A percentile compares a stretch with the other conserved stretches of the same genome.
Evolutionary conservation across 1,284 basidiomycete genomes (phyloP).

Genomic region (Leccinum solheimii): DNA sequence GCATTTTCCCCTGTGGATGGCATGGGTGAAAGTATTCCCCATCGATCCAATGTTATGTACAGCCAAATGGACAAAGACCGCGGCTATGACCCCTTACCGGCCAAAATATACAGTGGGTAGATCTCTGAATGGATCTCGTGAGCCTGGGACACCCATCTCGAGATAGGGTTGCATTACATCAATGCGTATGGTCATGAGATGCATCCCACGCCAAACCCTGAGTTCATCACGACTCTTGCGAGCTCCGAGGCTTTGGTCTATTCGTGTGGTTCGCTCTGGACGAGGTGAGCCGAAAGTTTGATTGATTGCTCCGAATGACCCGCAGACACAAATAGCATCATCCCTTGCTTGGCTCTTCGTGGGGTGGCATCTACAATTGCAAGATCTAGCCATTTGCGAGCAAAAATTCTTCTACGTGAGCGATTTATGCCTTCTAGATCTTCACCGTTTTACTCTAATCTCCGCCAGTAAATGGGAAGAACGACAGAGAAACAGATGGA

Average conservation of each 20-base stretch:
- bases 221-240: constrained; percentile 69
- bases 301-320: constrained; percentile 14
- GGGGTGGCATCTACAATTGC: constrained; percentile 81
- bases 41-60: constrained; percentile 68
- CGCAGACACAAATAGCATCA: constrained; percentile 53
- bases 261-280: constrained; percentile 93
- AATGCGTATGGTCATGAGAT: constrained; percentile 92
- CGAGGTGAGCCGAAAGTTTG: constrained; percentile 54
- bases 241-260: constrained; percentile 80
- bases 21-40: constrained; percentile 48
- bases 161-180: constrained; percentile 83
- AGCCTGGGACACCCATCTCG: constrained; percentile 12
- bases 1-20: constrained; percentile 50
- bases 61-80: constrained; percentile 51
- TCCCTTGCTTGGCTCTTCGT: constrained; percentile 87
- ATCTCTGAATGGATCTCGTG: constrained; percentile 15
- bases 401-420: constrained; percentile 84
- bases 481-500: constrained; percentile 89
- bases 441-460: constrained; percentile 8
- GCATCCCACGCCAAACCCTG: constrained; percentile 83
- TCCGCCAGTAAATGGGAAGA: constrained; percentile 76
- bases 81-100: constrained; percentile 58
- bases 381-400: constrained; percentile 65
- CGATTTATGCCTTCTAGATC: constrained; percentile 8
- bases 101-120: constrained; percentile 66